These are phyloP conservation scores for Marasmius sp. DNA, from an alignment of 1,284 basidiomycete species.

Conservation along the genomic window DNA sequence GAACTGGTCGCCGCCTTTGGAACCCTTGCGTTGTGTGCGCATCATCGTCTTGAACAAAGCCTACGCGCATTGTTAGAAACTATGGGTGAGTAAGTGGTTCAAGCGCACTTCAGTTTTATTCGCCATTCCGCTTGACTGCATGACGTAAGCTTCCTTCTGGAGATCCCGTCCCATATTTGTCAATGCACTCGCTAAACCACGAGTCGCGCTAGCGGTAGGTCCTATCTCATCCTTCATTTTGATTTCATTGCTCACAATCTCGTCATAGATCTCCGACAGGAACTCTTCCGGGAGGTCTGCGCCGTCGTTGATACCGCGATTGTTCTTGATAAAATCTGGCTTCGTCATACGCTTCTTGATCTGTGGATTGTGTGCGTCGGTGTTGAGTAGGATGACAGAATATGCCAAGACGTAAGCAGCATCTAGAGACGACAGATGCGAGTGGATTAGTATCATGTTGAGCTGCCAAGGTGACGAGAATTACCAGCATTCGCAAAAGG, in stretches of 20 bases:
- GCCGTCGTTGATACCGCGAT: conserved; percentile 92
- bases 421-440: conserved; percentile 44
- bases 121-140: conserved; percentile 93
- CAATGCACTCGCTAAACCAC: conserved; percentile 79
- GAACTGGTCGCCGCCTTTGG: conserved; percentile 78
- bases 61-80: conserved; percentile 35
- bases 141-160: conserved; percentile 91
- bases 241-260: conserved; percentile 90
- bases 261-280: conserved; percentile 79
- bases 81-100: conserved; percentile 1
- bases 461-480: conserved; percentile 22
- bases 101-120: conserved; percentile 85
- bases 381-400: conserved; percentile 93
- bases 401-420: conserved; percentile 93
- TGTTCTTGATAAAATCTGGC: conserved; percentile 88
- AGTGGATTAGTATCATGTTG: too few relatives aligned
- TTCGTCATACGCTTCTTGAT: conserved; percentile 93
- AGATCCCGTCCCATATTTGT: conserved; percentile 90
- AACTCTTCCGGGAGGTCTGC: conserved; percentile 86
- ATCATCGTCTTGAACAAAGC: conserved; percentile 89
- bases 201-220: conserved; percentile 44
- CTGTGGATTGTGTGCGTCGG: conserved; percentile 93
- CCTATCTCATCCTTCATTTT: conserved; percentile 94
- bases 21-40: conserved; percentile 80
- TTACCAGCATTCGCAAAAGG: conserved; percentile 82